Percentiles rank a stretch among this genome's conserved stretches.
Conservation (phyloP, 352 stramenopile species). For the Poterioochromonas sp. region DNA sequence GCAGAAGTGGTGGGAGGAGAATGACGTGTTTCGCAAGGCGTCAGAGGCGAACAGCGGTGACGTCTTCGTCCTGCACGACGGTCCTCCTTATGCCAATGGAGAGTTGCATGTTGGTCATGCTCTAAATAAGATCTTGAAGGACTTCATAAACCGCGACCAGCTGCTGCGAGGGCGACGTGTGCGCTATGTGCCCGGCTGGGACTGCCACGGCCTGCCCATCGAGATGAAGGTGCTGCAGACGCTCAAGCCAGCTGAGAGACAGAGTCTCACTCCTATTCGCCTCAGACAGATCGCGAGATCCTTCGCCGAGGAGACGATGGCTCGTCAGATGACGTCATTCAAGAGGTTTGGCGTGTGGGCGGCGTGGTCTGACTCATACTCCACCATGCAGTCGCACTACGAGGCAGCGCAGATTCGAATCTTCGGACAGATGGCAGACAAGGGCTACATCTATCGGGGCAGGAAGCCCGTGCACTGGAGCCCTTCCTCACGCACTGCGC, state of each 20-base stretch:
- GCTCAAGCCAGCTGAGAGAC: conserved; percentile 60
- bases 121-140: conserved; percentile 70
- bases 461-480: conserved; percentile 98
- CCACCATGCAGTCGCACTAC: conserved; percentile 86
- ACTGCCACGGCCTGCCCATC: conserved; percentile 97
- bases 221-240: conserved; percentile 93
- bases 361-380: conserved; percentile 72
- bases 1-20: conserved; percentile 63
- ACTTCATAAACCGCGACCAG: conserved; percentile 94
- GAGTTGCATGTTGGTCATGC: conserved; percentile 93
- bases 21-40: conserved; percentile 61
- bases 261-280: conserved; percentile 63
- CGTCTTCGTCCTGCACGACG: conserved; percentile 90
- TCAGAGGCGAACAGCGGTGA: conserved; percentile 46
- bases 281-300: conserved; percentile 75
- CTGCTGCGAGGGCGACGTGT: conserved; percentile 82
- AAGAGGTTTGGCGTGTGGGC: conserved; percentile 83
- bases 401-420: conserved; percentile 92
- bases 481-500: conserved; percentile 84
- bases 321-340: conserved; percentile 80
- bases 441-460: conserved; percentile 88
- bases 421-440: conserved; percentile 89
- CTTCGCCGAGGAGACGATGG: conserved; percentile 81
- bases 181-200: conserved; percentile 93
- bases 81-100: conserved; percentile 97